Conservation (phyloP, 1,284 basidiomycete species). For the Ustilago trichophora region DNA sequence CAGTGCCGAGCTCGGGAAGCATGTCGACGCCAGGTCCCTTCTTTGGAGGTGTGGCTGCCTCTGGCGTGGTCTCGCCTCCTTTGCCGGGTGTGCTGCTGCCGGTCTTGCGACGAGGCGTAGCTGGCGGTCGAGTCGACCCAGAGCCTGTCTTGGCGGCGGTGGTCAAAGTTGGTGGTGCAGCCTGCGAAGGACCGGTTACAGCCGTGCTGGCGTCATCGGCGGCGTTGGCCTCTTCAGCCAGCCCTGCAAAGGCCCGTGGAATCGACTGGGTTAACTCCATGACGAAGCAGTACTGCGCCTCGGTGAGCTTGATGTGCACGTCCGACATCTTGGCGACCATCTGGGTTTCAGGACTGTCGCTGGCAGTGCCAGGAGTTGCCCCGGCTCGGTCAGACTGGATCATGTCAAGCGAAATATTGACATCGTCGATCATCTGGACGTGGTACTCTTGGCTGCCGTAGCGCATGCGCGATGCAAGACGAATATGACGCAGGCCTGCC, state of each 20-base stretch:
- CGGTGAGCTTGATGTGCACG: slow-evolving; percentile 86
- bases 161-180: too few relatives aligned
- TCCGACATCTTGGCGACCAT: slow-evolving; percentile 83
- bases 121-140: too few relatives aligned
- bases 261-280: slow-evolving; percentile 79
- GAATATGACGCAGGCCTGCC: slow-evolving; percentile 86
- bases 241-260: slow-evolving; percentile 73
- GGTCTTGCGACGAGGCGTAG: slow-evolving; percentile 11
- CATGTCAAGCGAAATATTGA: slow-evolving; percentile 79
- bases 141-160: too few relatives aligned
- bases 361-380: slow-evolving; percentile 5
- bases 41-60: slow-evolving; percentile 13
- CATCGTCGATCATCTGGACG: slow-evolving; percentile 88
- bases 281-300: slow-evolving; percentile 85
- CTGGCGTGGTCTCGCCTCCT: slow-evolving; percentile 12
- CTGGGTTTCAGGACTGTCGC: slow-evolving; percentile 67
- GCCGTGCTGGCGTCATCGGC: slow-evolving; percentile 51
- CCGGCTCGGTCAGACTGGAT: slow-evolving; percentile 70
- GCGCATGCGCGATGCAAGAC: slow-evolving; percentile 70
- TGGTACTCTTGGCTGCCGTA: slow-evolving; percentile 53
- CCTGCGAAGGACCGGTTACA: too few relatives aligned
- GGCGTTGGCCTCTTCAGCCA: slow-evolving; percentile 64
- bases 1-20: slow-evolving; percentile 69
- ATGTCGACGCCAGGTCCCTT: slow-evolving; percentile 67
- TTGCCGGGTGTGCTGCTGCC: too few relatives aligned